These are phyloP conservation scores for Drosera spatulata DNA, from an alignment of 179 eudicot species.

Conservation along the genomic window DNA sequence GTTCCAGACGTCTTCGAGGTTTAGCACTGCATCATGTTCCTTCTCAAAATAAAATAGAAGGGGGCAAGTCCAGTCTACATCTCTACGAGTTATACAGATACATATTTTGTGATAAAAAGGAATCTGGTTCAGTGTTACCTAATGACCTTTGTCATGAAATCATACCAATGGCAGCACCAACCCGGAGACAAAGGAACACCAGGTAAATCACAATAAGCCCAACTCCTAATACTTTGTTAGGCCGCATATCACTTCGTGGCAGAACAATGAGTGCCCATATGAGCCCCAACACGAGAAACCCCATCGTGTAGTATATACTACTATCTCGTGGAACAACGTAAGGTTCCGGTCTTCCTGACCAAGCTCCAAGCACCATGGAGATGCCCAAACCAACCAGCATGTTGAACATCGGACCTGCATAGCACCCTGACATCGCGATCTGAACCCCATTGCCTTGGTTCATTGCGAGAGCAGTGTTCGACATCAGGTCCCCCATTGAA, in stretches of 20 bases:
- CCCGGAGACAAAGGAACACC: conserved; percentile 51
- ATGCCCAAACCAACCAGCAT: conserved; percentile 80
- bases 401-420: conserved; percentile 95
- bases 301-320: conserved; percentile 57
- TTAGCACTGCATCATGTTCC: too few relatives aligned
- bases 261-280: conserved; percentile 64
- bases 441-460: conserved; percentile 71
- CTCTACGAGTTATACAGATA: too few relatives aligned
- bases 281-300: conserved; percentile 55
- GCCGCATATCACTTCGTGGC: conserved; percentile 63
- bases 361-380: conserved; percentile 68
- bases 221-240: conserved; percentile 52
- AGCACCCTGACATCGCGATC: conserved; percentile 74
- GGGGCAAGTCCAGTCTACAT: too few relatives aligned
- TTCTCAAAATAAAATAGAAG: too few relatives aligned
- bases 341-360: conserved; percentile 38
- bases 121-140: too few relatives aligned
- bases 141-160: background rate
- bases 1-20: too few relatives aligned
- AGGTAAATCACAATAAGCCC: conserved; percentile 63
- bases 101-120: too few relatives aligned
- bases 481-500: conserved; percentile 83
- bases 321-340: conserved; percentile 36
- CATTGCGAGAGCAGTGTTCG: conserved; percentile 73
- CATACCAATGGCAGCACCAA: conserved; percentile 41